Evolutionary conservation across 805 yeast species (phyloP).

Genomic region (Tanozyma kutaoensis): DNA sequence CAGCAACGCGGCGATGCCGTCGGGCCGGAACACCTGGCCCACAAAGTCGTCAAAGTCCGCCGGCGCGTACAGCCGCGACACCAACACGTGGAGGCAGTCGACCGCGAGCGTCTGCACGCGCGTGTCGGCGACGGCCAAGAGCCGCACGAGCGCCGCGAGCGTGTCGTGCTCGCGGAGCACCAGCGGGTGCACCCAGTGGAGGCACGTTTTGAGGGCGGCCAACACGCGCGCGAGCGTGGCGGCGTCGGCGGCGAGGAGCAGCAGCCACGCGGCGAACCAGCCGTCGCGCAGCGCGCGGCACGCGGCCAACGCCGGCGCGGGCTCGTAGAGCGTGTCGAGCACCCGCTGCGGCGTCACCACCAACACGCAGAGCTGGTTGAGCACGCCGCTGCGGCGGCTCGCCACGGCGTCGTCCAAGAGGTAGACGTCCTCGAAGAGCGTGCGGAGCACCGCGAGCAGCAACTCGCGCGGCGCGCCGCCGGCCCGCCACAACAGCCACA

Average conservation of each 20-base stretch:
- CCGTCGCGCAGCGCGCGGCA: slow-evolving; percentile 69
- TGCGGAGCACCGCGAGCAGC: slow-evolving; percentile 64
- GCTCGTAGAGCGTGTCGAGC: slow-evolving; percentile 48
- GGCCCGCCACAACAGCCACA: slow-evolving; percentile 63
- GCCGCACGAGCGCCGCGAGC: slow-evolving; percentile 45
- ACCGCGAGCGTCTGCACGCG: slow-evolving; percentile 71
- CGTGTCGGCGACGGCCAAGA: slow-evolving; percentile 46
- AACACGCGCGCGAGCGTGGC: slow-evolving; percentile 48
- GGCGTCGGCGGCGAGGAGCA: slow-evolving; percentile 14
- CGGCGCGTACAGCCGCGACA: slow-evolving; percentile 61
- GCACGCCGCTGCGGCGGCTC: slow-evolving; percentile 58
- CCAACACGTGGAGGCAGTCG: slow-evolving; percentile 81
- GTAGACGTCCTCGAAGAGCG: slow-evolving; percentile 86
- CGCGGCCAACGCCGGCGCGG: slow-evolving; percentile 44
- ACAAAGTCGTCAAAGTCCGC: slow-evolving; percentile 68
- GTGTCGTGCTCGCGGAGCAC: slow-evolving; percentile 58
- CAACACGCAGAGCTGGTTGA: slow-evolving; percentile 76
- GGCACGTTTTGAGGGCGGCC: slow-evolving; percentile 76
- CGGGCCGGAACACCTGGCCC: slow-evolving; percentile 61
- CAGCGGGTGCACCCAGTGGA: slow-evolving; percentile 82
- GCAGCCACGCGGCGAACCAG: slow-evolving; percentile 72
- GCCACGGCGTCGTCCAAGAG: slow-evolving; percentile 87
- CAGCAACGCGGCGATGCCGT: slow-evolving; percentile 59
- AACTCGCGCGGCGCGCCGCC: slow-evolving; percentile 59
- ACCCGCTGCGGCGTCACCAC: slow-evolving; percentile 62